phyloP scores from a whole-genome alignment of 2,329 filamentous ascomycete genomes.

The Ascochyta viciae-villosae region DNA sequence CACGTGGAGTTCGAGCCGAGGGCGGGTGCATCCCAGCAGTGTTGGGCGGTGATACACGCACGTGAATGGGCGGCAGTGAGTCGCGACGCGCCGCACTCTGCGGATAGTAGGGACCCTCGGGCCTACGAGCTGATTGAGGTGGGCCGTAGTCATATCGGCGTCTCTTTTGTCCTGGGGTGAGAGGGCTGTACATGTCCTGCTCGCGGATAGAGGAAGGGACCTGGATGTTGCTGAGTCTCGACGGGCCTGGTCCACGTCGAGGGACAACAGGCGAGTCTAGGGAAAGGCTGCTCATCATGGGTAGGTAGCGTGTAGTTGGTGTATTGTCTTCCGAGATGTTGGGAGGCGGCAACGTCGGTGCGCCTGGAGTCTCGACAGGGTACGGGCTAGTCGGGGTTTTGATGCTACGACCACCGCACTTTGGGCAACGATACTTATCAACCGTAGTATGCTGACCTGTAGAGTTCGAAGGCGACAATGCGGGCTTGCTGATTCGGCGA shows the following conservation, averaged over 20 bases:
- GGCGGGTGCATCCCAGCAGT: conserved; percentile 44
- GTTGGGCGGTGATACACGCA: conserved; percentile 42
- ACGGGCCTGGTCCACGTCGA: conserved; percentile 33
- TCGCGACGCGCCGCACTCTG: conserved; percentile 37
- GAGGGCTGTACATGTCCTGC: conserved; percentile 37
- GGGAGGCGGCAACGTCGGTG: conserved; percentile 50
- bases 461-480: conserved; percentile 45
- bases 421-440: conserved; percentile 65
- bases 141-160: conserved; percentile 43
- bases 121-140: conserved; percentile 63
- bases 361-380: conserved; percentile 51
- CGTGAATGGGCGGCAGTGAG: conserved; percentile 44
- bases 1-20: conserved; percentile 38
- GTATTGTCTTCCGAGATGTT: conserved; percentile 42
- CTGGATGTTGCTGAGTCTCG: conserved; percentile 40
- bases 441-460: conserved; percentile 45
- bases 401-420: conserved; percentile 74
- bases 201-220: conserved; percentile 31
- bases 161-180: conserved; percentile 46
- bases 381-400: conserved; percentile 67
- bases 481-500: conserved; percentile 58
- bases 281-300: conserved; percentile 52
- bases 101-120: conserved; percentile 55
- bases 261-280: conserved; percentile 42
- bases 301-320: conserved; percentile 44